phyloP scores from a whole-genome alignment of 345 rosid species.

The Eucalyptus cloeziana region DNA sequence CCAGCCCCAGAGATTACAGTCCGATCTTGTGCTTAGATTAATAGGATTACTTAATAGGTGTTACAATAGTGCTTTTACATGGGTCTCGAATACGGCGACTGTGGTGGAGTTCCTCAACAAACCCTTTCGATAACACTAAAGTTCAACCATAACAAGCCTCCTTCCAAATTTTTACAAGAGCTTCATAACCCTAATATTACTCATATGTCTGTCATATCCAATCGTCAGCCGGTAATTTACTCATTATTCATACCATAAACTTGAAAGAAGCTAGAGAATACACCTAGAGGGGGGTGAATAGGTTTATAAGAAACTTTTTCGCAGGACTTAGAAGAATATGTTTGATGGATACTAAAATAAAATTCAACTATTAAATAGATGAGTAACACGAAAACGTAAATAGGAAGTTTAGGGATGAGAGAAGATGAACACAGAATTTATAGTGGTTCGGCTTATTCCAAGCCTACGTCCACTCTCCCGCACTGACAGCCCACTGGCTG shows the following conservation, averaged over 20 bases:
- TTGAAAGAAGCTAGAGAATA: too few species aligned
- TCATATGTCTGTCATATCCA: background rate
- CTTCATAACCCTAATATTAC: background rate
- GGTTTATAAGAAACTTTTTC: too few species aligned
- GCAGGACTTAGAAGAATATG: too few species aligned
- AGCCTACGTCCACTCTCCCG: too few species aligned
- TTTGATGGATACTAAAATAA: too few species aligned
- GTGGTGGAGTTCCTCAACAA: background rate
- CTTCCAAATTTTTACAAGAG: background rate
- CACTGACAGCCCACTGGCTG: too few species aligned
- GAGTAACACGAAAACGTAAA: too few species aligned
- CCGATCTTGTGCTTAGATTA: background rate
- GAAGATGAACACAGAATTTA: too few species aligned
- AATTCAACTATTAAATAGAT: too few species aligned
- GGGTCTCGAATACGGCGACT: background rate
- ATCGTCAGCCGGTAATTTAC: background rate
- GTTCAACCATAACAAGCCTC: background rate
- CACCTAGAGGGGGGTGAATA: too few species aligned
- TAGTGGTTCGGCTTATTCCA: too few species aligned
- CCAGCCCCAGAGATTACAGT: background rate
- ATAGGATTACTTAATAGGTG: background rate
- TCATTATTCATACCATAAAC: background rate
- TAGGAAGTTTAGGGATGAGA: too few species aligned
- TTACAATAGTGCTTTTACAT: background rate
- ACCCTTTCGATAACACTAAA: background rate